Base-by-base conservation (phyloP, 805 yeast species). In the Cephaloascus albidus region DNA sequence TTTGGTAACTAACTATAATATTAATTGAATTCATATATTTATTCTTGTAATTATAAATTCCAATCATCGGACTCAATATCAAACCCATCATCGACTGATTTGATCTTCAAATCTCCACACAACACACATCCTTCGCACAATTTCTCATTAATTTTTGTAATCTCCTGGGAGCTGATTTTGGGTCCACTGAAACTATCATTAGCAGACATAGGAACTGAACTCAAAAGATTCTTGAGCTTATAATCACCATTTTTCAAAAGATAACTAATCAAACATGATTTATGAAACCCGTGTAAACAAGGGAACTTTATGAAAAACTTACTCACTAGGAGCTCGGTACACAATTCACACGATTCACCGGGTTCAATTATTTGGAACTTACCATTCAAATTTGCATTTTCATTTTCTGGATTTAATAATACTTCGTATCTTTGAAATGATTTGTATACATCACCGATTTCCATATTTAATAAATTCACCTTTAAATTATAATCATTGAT, bases 221-320 rank as follows among this genome's bases (percentile, higher is more conserved):
- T n/a, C 77, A 40, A 85, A 73, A 26, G 74, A 65, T 75, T 78
- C 53, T 81, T 80, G 38, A 81, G 68, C 32, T 76, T 69, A 53
- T 80, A 81, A 47, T 86, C 87, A 35, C 78, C 78, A 23, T 82
- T 78, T 28, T 67, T 65, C 38, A 81, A 53, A 27, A 83, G 74
- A 31, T 63, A 63, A 41, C 74, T 72, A 4, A 83, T 74, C n/a
- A 87, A 57, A 61, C 98, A 93, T 54, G 88, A 96, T 38, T 79
- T 80, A 54, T 93, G 97, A 60, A 85, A 84, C 4, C 85, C 76
- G 55, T 93, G 98, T 41, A 75, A 82, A 54, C 98, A 93, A 0
- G 96, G 96, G 53, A 86, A 93, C 4, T 80, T 76, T 39, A 81
- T 71, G 48, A 88, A 88, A 52, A 78, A 83, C 41, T 87, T 73